phyloP scores from a whole-genome alignment of 1,284 basidiomycete genomes.

The Fomitopsis palustris region DNA sequence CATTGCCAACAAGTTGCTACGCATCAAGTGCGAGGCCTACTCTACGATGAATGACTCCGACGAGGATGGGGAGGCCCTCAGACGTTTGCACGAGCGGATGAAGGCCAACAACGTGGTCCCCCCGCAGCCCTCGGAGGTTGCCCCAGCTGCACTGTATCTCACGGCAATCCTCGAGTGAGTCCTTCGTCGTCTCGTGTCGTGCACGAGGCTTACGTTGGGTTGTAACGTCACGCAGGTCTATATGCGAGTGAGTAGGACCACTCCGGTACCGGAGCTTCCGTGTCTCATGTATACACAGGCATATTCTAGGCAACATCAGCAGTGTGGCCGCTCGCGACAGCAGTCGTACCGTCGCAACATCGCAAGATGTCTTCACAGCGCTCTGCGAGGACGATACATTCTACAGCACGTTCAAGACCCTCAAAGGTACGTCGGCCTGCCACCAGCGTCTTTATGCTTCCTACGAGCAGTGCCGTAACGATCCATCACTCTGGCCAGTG shows the following conservation, averaged over 20 bases:
- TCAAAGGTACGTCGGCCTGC: conserved; percentile 61
- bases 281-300: conserved; percentile 42
- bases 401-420: conserved; percentile 80
- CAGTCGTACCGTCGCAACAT: conserved; percentile 69
- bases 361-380: conserved; percentile 80
- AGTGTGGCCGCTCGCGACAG: conserved; percentile 83
- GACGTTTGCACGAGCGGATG: conserved; percentile 57
- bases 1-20: conserved; percentile 50
- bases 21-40: conserved; percentile 81
- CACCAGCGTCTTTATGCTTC: neutral
- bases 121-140: conserved; percentile 58
- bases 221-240: conserved; percentile 45
- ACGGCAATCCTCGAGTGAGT: conserved; percentile 92
- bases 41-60: conserved; percentile 81
- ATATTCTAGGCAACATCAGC: conserved; percentile 78
- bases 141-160: conserved; percentile 82
- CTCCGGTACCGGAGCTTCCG: conserved; percentile 5
- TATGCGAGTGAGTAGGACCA: conserved; percentile 71
- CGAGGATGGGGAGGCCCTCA: conserved; percentile 66
- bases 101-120: conserved; percentile 37
- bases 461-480: neutral
- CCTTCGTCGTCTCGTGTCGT: conserved; percentile 9
- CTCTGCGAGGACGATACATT: conserved; percentile 86
- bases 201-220: conserved; percentile 4
- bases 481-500: conserved; percentile 38